Conservation (phyloP, 129 eudicot species). For the Gnaphalium uliginosum region DNA sequence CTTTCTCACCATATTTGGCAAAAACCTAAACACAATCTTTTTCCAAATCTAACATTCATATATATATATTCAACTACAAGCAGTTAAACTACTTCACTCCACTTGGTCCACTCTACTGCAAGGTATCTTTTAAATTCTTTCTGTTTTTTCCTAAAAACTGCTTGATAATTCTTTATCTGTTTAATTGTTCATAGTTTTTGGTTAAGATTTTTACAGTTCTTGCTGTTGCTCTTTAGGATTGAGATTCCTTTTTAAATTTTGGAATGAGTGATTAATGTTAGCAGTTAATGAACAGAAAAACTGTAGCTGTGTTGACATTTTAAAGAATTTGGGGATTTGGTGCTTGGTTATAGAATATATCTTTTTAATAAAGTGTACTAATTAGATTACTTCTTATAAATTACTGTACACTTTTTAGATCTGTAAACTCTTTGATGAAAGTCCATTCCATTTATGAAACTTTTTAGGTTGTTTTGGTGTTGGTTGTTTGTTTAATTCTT, state of each 20-base stretch:
- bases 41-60: constrained; percentile 27
- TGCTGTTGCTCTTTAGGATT: constrained; percentile 3
- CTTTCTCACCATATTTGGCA: constrained; percentile 39
- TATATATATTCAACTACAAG: background rate
- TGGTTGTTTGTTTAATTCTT: constrained; percentile 1
- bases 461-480: background rate
- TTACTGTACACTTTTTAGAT: constrained; percentile 1
- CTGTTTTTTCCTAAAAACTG: background rate
- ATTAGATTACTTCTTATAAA: background rate
- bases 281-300: background rate
- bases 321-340: constrained; percentile 13
- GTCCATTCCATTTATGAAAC: constrained; percentile 3
- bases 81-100: background rate
- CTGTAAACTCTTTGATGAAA: constrained; percentile 21
- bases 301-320: background rate
- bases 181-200: background rate
- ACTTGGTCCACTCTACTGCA: constrained; percentile 20
- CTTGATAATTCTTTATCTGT: background rate
- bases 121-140: background rate
- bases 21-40: constrained; percentile 24
- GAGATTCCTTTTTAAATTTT: background rate
- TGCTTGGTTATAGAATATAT: background rate
- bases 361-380: background rate
- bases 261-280: background rate
- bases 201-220: background rate